These are phyloP conservation scores for Schizochytrium sp. DNA, from an alignment of 108 stramenopile genomes.

Conservation along the genomic window DNA sequence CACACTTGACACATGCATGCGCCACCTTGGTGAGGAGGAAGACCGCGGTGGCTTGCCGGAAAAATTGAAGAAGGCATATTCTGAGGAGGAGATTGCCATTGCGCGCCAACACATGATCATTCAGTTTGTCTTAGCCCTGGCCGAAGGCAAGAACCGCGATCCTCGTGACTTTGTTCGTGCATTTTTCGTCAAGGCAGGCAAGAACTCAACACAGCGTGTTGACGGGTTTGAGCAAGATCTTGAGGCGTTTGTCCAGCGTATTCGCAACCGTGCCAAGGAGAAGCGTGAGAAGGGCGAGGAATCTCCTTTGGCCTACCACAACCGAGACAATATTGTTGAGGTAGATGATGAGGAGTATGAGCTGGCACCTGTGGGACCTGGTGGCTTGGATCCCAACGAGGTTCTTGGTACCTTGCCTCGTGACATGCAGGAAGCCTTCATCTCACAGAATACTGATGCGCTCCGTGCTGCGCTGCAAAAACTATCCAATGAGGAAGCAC, in stretches of 20 bases:
- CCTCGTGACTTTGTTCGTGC: slow-evolving; percentile 13
- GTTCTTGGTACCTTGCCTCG: slow-evolving; percentile 89
- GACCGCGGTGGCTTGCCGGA: background rate
- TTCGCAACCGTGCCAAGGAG: slow-evolving; percentile 43
- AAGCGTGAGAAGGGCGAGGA: slow-evolving; percentile 7
- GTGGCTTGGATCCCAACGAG: slow-evolving; percentile 95
- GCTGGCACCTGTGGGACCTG: slow-evolving; percentile 85
- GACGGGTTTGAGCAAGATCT: slow-evolving; percentile 40
- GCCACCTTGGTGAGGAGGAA: slow-evolving; percentile 25
- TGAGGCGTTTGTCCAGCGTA: slow-evolving; percentile 37
- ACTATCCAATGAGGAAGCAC: slow-evolving; percentile 86
- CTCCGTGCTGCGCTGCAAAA: slow-evolving; percentile 83
- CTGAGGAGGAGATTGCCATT: slow-evolving; percentile 54
- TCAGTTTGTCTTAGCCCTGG: slow-evolving; percentile 40
- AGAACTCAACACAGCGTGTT: background rate
- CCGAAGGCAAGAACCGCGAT: slow-evolving; percentile 19
- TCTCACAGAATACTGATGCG: slow-evolving; percentile 83
- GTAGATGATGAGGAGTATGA: slow-evolving; percentile 19
- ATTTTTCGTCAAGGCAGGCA: slow-evolving; percentile 38
- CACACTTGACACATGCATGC: slow-evolving; percentile 56
- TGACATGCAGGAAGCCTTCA: slow-evolving; percentile 92
- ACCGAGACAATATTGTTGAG: slow-evolving; percentile 29
- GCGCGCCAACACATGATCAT: slow-evolving; percentile 53
- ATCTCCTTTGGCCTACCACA: slow-evolving; percentile 11
- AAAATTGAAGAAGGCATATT: background rate